phyloP scores from a whole-genome alignment of 306 rosid genomes.

The Prunus campanulata region DNA sequence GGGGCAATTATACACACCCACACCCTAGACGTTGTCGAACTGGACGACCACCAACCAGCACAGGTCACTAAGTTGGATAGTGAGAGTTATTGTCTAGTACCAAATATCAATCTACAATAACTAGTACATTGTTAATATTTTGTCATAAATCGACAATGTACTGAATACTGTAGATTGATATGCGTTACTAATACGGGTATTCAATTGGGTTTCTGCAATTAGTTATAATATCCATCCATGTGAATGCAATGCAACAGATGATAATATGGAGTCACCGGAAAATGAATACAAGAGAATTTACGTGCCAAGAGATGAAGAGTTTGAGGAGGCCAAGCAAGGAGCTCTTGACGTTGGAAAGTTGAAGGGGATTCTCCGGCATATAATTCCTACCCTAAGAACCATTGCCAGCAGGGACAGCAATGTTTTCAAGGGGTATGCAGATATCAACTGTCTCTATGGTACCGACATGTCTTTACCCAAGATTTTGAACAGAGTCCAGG shows the following conservation, averaged over 20 bases:
- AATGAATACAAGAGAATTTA: conserved; percentile 22
- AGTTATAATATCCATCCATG: no score
- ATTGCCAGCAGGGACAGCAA: conserved; percentile 15
- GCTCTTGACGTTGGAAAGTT: conserved; percentile 34
- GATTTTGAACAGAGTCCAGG: conserved; percentile 18
- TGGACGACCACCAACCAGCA: conserved; percentile 23
- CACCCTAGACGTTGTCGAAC: conserved; percentile 42
- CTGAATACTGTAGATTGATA: no score
- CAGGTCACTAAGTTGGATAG: conserved; percentile 22
- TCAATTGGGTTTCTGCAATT: neutral
- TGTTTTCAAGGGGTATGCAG: neutral
- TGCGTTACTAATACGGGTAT: no score
- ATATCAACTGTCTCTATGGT: conserved; percentile 23
- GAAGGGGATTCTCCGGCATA: conserved; percentile 20
- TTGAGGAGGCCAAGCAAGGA: conserved; percentile 29
- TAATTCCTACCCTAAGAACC: conserved; percentile 23
- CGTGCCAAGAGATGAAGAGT: conserved; percentile 54
- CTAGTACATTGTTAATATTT: no score
- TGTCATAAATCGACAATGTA: no score
- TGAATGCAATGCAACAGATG: conserved; percentile 3
- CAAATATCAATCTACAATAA: no score
- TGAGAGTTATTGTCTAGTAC: no score
- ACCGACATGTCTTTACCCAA: neutral
- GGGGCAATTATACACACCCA: conserved; percentile 18
- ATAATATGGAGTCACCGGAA: conserved; percentile 28